Percentiles rank a stretch among this genome's conserved stretches.
These are phyloP conservation scores for Penicillium sumatraense DNA, from an alignment of 2,329 filamentous ascomycete genomes.

Conservation along the genomic window DNA sequence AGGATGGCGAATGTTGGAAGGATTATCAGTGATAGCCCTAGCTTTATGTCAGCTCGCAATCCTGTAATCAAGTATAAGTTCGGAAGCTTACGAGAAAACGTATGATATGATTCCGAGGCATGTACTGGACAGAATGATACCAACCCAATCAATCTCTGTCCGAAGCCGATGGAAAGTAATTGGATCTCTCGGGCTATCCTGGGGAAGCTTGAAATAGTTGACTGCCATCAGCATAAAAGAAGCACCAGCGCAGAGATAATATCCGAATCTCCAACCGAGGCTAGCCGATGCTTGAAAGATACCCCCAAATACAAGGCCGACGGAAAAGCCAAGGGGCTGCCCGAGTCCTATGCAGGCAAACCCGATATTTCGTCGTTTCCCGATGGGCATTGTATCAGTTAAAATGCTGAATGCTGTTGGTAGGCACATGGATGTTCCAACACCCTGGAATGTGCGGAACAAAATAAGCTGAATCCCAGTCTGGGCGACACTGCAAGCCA, in stretches of 20 bases:
- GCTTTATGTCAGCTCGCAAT: background rate
- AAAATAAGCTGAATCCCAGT: conserved; percentile 51
- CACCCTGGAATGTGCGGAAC: conserved; percentile 52
- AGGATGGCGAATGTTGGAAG: conserved; percentile 47
- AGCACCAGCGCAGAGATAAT: conserved; percentile 55
- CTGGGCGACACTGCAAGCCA: conserved; percentile 44
- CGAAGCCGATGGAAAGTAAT: conserved; percentile 10
- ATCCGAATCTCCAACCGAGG: conserved; percentile 59
- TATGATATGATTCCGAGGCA: conserved; percentile 58
- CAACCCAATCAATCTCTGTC: conserved; percentile 59
- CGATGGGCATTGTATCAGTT: conserved; percentile 52
- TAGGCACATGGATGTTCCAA: conserved; percentile 54
- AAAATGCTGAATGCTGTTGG: conserved; percentile 57
- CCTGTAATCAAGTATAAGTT: background rate
- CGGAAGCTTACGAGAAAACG: conserved; percentile 51
- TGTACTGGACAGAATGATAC: conserved; percentile 51
- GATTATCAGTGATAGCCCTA: conserved; percentile 28
- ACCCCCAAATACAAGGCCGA: conserved; percentile 51
- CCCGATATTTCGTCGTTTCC: conserved; percentile 55
- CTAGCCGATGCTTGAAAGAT: conserved; percentile 49
- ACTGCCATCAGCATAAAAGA: conserved; percentile 47
- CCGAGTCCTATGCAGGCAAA: conserved; percentile 57
- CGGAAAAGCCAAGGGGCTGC: conserved; percentile 57
- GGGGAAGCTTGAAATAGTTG: conserved; percentile 42
- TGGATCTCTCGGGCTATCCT: conserved; percentile 10